Conservation (phyloP, 805 yeast species). For the Wickerhamomyces bisporus region DNA sequence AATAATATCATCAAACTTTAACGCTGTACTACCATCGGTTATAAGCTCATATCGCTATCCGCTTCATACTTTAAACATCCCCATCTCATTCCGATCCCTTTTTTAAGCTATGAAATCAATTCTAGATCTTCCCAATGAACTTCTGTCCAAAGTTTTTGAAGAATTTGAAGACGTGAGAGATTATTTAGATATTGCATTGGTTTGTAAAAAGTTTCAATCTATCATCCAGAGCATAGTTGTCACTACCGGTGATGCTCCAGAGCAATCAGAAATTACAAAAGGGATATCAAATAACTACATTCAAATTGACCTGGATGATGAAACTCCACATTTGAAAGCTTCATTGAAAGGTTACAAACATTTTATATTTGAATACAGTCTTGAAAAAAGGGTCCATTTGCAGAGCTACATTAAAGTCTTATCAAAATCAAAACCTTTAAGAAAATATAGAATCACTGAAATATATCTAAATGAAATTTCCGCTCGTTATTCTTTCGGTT, state of each 20-base stretch:
- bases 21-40: too few relatives aligned
- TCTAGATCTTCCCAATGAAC: conserved; percentile 5
- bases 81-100: neutral
- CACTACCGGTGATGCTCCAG: conserved; percentile 3
- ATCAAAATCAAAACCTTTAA: neutral
- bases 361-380: conserved; percentile 5
- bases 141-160: neutral
- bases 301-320: conserved; percentile 1
- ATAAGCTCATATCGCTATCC: too few relatives aligned
- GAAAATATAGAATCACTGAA: conserved; percentile 2
- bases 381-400: neutral
- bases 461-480: neutral
- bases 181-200: neutral
- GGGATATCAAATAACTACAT: conserved; percentile 1
- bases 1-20: too few relatives aligned
- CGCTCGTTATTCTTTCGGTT: conserved; percentile 3
- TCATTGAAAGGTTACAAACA: conserved; percentile 1
- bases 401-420: neutral
- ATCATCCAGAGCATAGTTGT: conserved; percentile 3
- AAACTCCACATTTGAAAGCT: neutral
- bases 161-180: conserved; percentile 3
- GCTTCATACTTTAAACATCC: too few relatives aligned
- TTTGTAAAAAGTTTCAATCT: conserved; percentile 3
- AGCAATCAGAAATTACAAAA: conserved; percentile 1
- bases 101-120: neutral